Evolutionary conservation across 768 basidiomycete genomes (phyloP).

Genomic region (Crassisporium funariophilum): DNA sequence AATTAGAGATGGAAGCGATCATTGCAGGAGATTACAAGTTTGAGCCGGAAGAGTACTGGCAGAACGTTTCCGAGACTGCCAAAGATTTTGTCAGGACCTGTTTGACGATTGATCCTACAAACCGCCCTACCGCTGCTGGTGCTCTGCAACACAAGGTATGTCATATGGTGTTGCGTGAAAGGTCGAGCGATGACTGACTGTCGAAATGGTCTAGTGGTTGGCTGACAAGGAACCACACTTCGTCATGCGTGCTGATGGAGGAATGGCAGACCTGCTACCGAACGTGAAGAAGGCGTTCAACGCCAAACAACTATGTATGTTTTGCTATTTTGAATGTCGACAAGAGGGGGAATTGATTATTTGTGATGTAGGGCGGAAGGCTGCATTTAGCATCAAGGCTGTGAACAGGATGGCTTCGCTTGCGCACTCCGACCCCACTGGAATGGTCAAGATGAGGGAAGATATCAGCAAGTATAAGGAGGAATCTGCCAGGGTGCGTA

Average conservation of each 20-base stretch:
- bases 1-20: conserved; percentile 94
- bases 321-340: background rate
- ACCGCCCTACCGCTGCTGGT: conserved; percentile 78
- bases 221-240: conserved; percentile 68
- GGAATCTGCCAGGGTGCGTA: conserved; percentile 65
- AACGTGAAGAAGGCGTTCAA: conserved; percentile 89
- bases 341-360: conserved; percentile 1
- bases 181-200: too few relatives aligned
- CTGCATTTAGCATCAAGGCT: conserved; percentile 84
- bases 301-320: conserved; percentile 82
- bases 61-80: conserved; percentile 79
- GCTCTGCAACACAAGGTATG: conserved; percentile 67
- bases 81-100: conserved; percentile 82
- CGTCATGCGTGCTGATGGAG: conserved; percentile 60
- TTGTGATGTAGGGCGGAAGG: conserved; percentile 72
- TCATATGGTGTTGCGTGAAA: too few relatives aligned
- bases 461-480: conserved; percentile 73
- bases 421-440: conserved; percentile 41
- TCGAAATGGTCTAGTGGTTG: too few relatives aligned
- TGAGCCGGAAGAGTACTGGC: conserved; percentile 79
- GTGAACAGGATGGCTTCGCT: conserved; percentile 77
- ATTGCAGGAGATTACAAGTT: conserved; percentile 92
- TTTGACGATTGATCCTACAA: conserved; percentile 79
- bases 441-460: conserved; percentile 53
- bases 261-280: conserved; percentile 79